Evolutionary conservation across 164 flowering plant genomes (phyloP).

Genomic region (Liquidambar formosana): DNA sequence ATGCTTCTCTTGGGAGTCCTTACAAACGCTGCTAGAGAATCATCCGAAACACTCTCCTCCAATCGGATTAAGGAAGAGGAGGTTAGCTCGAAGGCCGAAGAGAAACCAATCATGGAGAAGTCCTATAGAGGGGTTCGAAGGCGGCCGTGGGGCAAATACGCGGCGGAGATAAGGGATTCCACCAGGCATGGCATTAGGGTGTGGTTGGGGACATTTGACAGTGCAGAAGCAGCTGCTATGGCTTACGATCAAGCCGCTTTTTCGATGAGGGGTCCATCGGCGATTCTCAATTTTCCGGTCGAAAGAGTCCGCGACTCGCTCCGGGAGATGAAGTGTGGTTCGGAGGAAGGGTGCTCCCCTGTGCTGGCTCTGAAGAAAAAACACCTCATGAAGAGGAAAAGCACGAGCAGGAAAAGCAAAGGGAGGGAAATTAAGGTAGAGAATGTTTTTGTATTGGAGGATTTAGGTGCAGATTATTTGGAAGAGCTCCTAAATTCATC

Average conservation of each 20-base stretch:
- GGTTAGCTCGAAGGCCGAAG: constrained; percentile 5
- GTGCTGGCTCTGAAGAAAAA: constrained; percentile 44
- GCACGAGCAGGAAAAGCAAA: constrained; percentile 9
- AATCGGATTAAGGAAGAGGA: constrained; percentile 22
- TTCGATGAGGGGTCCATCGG: constrained; percentile 38
- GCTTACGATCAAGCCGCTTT: constrained; percentile 61
- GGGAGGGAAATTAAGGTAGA: constrained; percentile 19
- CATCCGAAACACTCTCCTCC: not conserved
- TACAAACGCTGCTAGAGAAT: constrained; percentile 3
- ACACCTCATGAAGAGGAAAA: constrained; percentile 36
- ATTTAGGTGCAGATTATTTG: constrained; percentile 45
- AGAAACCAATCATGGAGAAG: constrained; percentile 17
- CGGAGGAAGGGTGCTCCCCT: constrained; percentile 38
- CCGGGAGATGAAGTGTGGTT: constrained; percentile 26
- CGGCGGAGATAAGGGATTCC: constrained; percentile 55
- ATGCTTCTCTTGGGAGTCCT: constrained; percentile 40
- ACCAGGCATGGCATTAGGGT: constrained; percentile 50
- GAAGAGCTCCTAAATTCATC: constrained; percentile 36
- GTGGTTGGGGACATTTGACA: constrained; percentile 59
- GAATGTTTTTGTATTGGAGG: constrained; percentile 46
- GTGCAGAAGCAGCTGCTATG: constrained; percentile 52
- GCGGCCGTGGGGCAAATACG: constrained; percentile 59
- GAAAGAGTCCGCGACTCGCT: constrained; percentile 43
- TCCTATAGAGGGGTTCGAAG: constrained; percentile 44
- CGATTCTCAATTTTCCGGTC: constrained; percentile 43